phyloP scores from a whole-genome alignment of 176 grass and related monocot genomes.

The Aechmea fasciata region DNA sequence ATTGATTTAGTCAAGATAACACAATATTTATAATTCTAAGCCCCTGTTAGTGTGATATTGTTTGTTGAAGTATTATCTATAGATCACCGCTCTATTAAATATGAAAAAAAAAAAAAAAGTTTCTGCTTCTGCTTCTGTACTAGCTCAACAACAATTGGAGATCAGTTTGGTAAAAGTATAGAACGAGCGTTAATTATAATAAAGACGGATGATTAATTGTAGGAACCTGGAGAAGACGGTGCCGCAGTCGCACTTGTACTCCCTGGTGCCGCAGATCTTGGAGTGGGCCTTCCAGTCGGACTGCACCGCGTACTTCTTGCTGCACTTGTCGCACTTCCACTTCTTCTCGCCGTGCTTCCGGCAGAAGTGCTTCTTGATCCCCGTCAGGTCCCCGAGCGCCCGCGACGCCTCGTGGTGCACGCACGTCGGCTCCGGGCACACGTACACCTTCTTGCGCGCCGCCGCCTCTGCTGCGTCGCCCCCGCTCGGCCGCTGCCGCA shows the following conservation, averaged over 20 bases:
- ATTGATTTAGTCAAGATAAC: no score
- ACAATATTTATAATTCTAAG: no score
- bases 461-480: neutral
- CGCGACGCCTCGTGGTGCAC: constrained; percentile 58
- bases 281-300: constrained; percentile 25
- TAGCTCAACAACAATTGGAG: neutral
- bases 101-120: no score
- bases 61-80: no score
- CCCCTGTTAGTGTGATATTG: no score
- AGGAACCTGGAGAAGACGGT: constrained; percentile 20
- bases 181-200: neutral
- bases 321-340: constrained; percentile 71
- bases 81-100: no score
- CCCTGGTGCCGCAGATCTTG: constrained; percentile 17
- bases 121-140: no score
- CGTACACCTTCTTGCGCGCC: constrained; percentile 46
- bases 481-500: constrained; percentile 31
- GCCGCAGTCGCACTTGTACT: constrained; percentile 27
- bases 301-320: constrained; percentile 12
- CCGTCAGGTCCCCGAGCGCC: constrained; percentile 69
- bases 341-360: constrained; percentile 87
- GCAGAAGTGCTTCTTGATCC: constrained; percentile 79
- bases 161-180: neutral
- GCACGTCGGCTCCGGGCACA: constrained; percentile 57
- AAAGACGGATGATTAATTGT: no score